Evolutionary conservation across 805 yeast species (phyloP), one percentile per base, ranked within the genome.

Genomic region (Scheffersomyces stipitis): DNA sequence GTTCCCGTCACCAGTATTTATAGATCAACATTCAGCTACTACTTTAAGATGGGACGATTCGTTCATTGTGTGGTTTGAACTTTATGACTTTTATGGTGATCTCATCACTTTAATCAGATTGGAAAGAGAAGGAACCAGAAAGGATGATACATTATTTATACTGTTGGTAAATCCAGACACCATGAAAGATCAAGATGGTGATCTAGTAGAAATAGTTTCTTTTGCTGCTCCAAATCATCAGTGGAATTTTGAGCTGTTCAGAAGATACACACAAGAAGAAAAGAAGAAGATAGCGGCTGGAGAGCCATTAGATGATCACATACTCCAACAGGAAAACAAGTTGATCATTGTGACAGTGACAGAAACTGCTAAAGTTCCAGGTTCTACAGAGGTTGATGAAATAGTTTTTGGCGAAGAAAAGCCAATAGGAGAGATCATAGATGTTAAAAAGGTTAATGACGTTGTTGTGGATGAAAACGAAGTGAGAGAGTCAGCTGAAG

Each of bases 61-160:
- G 4, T 67, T 68, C 37, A 36, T 47, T 4, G 45, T 54, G 13
- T 66, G 71, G 70, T 64, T 49, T 37, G 73, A 67, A 41, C 27
- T 65, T 7, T 69, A 66, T 41, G 62, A 65, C 40, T 45, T 42
- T 37, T 38, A 36, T 18, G 73, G 73, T 1, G 46, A 56, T 18
- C 54, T 68, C n/a, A 15, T 54, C 26, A 46, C 44, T 4, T 28
- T 66, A 9, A 38, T 56, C 5, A 55, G 54, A 26, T 37, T 68
- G 1, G 35, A 42, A 4, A 48, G 63, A 32, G 58, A 57, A 34
- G 62, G 64, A 3, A 16, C 26, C 3, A 34, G 37, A 1, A 28
- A 31, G 4, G 34, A 38, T n/a, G 42, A 45, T 12, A 26, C 18
- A 14, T 36, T 64, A 13, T 34, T 31, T 4, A 38, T 63, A 4